Conservation (phyloP, 208 protist genomes). For the Porcisia deanei region DNA sequence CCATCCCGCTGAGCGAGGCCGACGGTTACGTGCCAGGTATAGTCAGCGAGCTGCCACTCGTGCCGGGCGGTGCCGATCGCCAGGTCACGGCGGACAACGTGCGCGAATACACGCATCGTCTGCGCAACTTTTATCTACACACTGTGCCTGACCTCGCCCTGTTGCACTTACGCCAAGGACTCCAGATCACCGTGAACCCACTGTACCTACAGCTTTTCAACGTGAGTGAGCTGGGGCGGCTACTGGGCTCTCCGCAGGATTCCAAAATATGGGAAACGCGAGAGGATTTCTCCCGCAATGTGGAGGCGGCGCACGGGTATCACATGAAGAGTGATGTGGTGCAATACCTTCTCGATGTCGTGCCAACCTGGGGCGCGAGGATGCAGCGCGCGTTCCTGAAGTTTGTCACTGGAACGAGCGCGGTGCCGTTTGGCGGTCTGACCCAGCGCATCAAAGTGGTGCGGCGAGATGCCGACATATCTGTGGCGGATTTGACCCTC, state of each 20-base stretch:
- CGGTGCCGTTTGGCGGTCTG: slow-evolving; percentile 59
- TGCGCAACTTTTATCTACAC: slow-evolving; percentile 52
- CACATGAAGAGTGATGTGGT: slow-evolving; percentile 50
- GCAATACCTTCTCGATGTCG: slow-evolving; percentile 51
- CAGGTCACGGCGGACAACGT: slow-evolving; percentile 50
- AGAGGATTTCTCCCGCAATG: slow-evolving; percentile 42
- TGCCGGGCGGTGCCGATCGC: slow-evolving; percentile 16
- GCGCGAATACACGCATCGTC: slow-evolving; percentile 34
- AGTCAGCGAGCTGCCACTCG: slow-evolving; percentile 22
- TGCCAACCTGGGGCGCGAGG: slow-evolving; percentile 49
- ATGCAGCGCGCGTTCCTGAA: slow-evolving; percentile 76
- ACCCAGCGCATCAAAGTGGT: slow-evolving; percentile 76
- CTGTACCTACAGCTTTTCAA: slow-evolving; percentile 64
- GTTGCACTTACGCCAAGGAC: slow-evolving; percentile 48
- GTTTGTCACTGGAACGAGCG: slow-evolving; percentile 81
- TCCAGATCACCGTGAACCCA: slow-evolving; percentile 49
- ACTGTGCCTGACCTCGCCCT: slow-evolving; percentile 30
- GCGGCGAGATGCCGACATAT: slow-evolving; percentile 43
- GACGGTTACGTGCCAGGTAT: slow-evolving; percentile 11
- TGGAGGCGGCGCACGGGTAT: slow-evolving; percentile 73
- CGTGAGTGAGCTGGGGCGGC: slow-evolving; percentile 45
- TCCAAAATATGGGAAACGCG: slow-evolving; percentile 55
- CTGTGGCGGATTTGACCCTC: slow-evolving; percentile 8
- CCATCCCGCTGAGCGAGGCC: slow-evolving; percentile 39
- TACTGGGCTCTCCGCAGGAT: slow-evolving; percentile 57